A percentile compares a stretch with the other conserved stretches of the same genome.
Conservation (phyloP, 2,329 filamentous ascomycete species). For the Emergomyces pasteurianus region DNA sequence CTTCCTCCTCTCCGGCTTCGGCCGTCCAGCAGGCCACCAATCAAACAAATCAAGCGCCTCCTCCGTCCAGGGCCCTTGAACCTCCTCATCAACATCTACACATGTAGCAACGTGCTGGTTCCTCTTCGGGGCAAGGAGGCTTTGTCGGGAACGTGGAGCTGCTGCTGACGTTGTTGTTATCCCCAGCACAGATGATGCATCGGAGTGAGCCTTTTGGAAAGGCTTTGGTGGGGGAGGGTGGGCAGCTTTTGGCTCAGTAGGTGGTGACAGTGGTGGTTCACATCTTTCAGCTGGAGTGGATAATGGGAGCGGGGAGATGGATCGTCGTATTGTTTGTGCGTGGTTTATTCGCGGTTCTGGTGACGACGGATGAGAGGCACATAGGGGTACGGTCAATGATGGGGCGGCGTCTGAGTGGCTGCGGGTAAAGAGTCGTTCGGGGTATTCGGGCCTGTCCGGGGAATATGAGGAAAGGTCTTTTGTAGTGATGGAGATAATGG, state of each 20-base stretch:
- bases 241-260: neutral
- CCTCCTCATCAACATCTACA: conserved; percentile 13
- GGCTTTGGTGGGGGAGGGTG: conserved; percentile 5
- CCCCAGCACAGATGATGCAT: conserved; percentile 19
- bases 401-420: neutral
- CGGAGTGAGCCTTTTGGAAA: conserved; percentile 25
- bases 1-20: conserved; percentile 18
- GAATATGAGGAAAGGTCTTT: neutral
- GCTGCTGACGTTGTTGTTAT: conserved; percentile 2
- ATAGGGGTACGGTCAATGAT: neutral
- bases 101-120: conserved; percentile 1
- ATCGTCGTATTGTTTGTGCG: neutral
- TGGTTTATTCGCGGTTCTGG: neutral
- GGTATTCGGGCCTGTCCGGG: neutral
- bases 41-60: conserved; percentile 33
- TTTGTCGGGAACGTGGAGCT: neutral
- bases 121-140: neutral
- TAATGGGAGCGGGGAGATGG: neutral
- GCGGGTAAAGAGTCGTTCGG: neutral
- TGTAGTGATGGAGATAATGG: neutral
- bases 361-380: neutral
- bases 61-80: conserved; percentile 30
- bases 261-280: neutral
- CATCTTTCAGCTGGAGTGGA: neutral
- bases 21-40: conserved; percentile 30